Evolutionary conservation across 2,329 filamentous ascomycete genomes (phyloP), one percentile per base, ranked within the genome.

Genomic region (Parastagonospora nodorum): DNA sequence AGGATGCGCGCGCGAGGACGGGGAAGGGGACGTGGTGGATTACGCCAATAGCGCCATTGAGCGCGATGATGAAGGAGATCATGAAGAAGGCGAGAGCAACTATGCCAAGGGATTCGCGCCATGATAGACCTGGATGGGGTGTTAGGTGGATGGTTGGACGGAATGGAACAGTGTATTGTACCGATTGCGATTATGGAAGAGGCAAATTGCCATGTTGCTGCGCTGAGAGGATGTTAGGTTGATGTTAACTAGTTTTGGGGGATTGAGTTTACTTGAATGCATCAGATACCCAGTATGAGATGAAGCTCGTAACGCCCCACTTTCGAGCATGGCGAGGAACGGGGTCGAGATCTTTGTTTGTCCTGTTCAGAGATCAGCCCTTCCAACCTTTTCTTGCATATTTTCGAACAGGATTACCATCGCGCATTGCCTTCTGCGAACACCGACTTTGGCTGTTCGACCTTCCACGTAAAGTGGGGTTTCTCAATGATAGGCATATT

Each of bases 1-100:
- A 85, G 42, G 76, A 78, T 2, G 81, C 80, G 41, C 82, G 78
- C 0, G 79, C 78, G 24, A 83, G 77, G 8, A 84, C 81, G 0
- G 82, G 80, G 59, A 84, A 85, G 0, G 82, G 81, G 4, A 80
- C 75, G 61, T 84, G 80, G 53, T 82, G 48, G 16, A 66, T 57
- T 1, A 73, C 72, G 8, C 73, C 72, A n/a, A 66, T 74, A 8
- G 83, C 82, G 15, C 85, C 83, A 57, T 84, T 86, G 9, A 81
- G 75, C 10, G 82, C 80, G 37, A 87, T 86, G n/a, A 87, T 82
- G 37, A 84, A 76, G 31, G 78, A 80, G 35, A 83, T 78, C 49
- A 82, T 79, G 60, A 82, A 78, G 68, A 80, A 81, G 12, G 74
- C 76, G 14, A 80, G 66, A 12, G 79, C 78, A 28, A 81, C 77